phyloP scores from a whole-genome alignment of 345 rosid species.

The Populus pruinosa region DNA sequence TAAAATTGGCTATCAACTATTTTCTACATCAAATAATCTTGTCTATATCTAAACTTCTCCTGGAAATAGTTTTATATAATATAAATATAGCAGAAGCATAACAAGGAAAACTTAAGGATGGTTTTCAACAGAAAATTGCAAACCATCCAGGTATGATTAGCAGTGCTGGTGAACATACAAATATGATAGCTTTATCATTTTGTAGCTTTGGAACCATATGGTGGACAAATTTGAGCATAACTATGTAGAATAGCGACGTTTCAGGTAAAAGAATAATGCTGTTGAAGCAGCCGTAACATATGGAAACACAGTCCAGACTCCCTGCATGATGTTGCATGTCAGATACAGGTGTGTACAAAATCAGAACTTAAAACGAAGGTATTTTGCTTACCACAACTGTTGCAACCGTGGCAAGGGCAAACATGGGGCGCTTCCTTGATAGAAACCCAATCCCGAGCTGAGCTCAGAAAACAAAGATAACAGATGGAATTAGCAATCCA shows the following conservation, averaged over 20 bases:
- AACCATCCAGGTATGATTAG: constrained; percentile 11
- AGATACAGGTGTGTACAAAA: neutral
- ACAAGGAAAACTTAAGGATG: constrained; percentile 4
- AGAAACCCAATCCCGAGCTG: constrained; percentile 75
- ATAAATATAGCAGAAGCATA: neutral
- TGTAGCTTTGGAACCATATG: neutral
- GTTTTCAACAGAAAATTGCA: constrained; percentile 19
- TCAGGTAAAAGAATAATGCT: constrained; percentile 53
- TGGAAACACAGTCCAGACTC: constrained; percentile 77
- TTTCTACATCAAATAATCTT: too few species aligned
- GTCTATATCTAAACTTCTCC: too few species aligned
- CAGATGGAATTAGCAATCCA: constrained; percentile 3
- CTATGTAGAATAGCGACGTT: constrained; percentile 30
- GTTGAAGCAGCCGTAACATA: constrained; percentile 68
- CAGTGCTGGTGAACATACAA: neutral
- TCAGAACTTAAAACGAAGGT: neutral
- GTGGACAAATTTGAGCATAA: neutral
- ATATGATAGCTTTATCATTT: neutral
- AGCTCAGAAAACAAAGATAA: constrained; percentile 6
- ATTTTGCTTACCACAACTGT: constrained; percentile 59
- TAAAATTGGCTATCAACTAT: too few species aligned
- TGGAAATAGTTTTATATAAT: too few species aligned
- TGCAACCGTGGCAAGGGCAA: constrained; percentile 76
- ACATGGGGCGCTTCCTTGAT: constrained; percentile 64
- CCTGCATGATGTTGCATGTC: constrained; percentile 41